A percentile compares a stretch with the other conserved stretches of the same genome.
Conservation (phyloP, 805 yeast genomes). For the Kluyveromyces dobzhanskii region DNA sequence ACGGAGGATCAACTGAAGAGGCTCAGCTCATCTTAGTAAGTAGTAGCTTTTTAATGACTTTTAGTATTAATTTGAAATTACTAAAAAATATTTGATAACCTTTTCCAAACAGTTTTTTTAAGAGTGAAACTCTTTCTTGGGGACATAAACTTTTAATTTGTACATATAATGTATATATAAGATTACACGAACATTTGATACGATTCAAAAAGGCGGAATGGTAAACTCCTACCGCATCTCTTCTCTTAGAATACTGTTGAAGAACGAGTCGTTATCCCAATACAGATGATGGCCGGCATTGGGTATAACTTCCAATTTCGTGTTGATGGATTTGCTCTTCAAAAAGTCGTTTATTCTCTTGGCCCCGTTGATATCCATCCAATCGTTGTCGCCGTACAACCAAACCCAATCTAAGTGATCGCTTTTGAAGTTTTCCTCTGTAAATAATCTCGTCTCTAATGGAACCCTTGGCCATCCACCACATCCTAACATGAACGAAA, state of each 20-base stretch:
- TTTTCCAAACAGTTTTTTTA: too few relatives aligned
- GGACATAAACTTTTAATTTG: too few relatives aligned
- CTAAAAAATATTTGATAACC: too few relatives aligned
- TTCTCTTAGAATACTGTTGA: slow-evolving; percentile 41
- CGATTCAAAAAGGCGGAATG: too few relatives aligned
- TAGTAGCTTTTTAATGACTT: too few relatives aligned
- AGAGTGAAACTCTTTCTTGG: too few relatives aligned
- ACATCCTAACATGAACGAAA: slow-evolving; percentile 75
- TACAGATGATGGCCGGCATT: slow-evolving; percentile 75
- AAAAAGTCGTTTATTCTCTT: slow-evolving; percentile 24
- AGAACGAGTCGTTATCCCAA: slow-evolving; percentile 50
- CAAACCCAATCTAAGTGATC: slow-evolving; percentile 60
- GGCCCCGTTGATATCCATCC: slow-evolving; percentile 51
- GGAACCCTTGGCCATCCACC: slow-evolving; percentile 88
- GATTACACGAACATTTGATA: too few relatives aligned
- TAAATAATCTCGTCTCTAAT: slow-evolving; percentile 31
- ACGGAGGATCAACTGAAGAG: too few relatives aligned
- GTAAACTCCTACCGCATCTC: too few relatives aligned
- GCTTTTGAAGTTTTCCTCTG: slow-evolving; percentile 32
- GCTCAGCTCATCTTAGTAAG: too few relatives aligned
- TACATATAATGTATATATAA: too few relatives aligned
- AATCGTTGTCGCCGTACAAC: slow-evolving; percentile 76
- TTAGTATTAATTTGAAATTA: too few relatives aligned
- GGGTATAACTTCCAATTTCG: slow-evolving; percentile 36
- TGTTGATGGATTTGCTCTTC: slow-evolving; percentile 14